A percentile compares a stretch with the other conserved stretches of the same genome.
Evolutionary conservation across 2,329 filamentous ascomycete species (phyloP).

Genomic region (Zarea fungicola): DNA sequence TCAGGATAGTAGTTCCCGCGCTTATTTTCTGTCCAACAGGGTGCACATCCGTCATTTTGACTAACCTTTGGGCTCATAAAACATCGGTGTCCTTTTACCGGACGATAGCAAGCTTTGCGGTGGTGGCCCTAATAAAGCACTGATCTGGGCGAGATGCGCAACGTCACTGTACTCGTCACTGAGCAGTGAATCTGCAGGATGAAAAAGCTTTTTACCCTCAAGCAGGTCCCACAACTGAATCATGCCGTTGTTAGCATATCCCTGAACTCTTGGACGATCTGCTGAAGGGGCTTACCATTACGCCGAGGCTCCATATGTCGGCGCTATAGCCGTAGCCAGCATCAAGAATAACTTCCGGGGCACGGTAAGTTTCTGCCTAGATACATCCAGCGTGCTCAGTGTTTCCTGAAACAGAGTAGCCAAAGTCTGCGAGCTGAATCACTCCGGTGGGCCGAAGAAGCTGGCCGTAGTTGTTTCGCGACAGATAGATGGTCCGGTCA

Average conservation of each 20-base stretch:
- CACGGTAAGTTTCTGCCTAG: slow-evolving; percentile 17
- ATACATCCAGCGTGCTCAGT: slow-evolving; percentile 13
- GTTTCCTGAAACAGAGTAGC: slow-evolving; percentile 13
- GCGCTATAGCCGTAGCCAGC: slow-evolving; percentile 16
- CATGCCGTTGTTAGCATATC: background rate
- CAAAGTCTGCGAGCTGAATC: slow-evolving; percentile 20
- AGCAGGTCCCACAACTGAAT: background rate
- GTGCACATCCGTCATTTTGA: no score
- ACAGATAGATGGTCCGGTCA: slow-evolving; percentile 18
- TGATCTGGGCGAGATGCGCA: background rate
- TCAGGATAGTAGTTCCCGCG: no score
- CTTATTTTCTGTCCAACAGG: no score
- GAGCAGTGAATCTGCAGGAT: background rate
- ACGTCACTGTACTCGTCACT: background rate
- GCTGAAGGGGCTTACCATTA: slow-evolving; percentile 16
- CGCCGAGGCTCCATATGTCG: slow-evolving; percentile 22
- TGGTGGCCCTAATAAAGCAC: background rate
- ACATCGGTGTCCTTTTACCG: background rate
- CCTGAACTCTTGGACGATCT: background rate
- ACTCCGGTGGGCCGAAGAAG: slow-evolving; percentile 15
- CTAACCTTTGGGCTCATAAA: background rate
- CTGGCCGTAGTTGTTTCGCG: slow-evolving; percentile 20
- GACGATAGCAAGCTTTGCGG: background rate
- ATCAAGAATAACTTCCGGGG: slow-evolving; percentile 21
- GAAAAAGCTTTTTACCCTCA: background rate